Evolutionary conservation across 2,329 filamentous ascomycete genomes (phyloP), one percentile per base, ranked within the genome.

Genomic region (Fusarium camptoceras): DNA sequence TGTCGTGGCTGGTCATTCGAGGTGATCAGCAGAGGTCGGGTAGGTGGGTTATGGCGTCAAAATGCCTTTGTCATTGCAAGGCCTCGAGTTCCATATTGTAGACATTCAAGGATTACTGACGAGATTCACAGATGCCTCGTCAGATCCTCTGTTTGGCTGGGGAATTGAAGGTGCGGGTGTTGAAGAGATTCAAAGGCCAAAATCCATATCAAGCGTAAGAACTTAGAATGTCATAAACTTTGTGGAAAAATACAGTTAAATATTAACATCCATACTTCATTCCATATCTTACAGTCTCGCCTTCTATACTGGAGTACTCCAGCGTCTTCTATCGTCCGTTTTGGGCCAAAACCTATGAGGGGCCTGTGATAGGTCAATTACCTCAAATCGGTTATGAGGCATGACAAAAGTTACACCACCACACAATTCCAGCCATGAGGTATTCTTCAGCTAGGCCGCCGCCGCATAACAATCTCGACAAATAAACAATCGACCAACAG

Each of bases 341-440:
- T 47, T 42, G 22, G 55, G 60, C 44, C 48, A 25, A 24, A 41
- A 18, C 28, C 24, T 14, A 15, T 25, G 28, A 24, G 34, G 16
- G 18, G 34, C n/a, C 49, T 42, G 34, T 42, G 34, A 53, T 53
- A 42, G 49, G 49, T 28, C 31, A n/a, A 59, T 22, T 55, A 31
- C 16, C 25, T 44, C 18, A 22, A n/a, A 37, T 37, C 34, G 34
- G 20, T 8, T 15, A 18, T 41, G 9, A 34, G n/a, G 48, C 48
- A 22, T 53, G 24, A 53, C 31, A 41, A 28, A 43, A 28, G 55
- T 61, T 54, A 41, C 34, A 37, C 34, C 34, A 37, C 22, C 28
- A 42, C 42, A 39, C 44, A 70, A 67, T 70, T 70, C 66, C 66
- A 67, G 42, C 28, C 31, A 9, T 16, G 30, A 51, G 14, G 18